phyloP scores from a whole-genome alignment of 1,139 yeast genomes.

The Tardiomyces blankii region DNA sequence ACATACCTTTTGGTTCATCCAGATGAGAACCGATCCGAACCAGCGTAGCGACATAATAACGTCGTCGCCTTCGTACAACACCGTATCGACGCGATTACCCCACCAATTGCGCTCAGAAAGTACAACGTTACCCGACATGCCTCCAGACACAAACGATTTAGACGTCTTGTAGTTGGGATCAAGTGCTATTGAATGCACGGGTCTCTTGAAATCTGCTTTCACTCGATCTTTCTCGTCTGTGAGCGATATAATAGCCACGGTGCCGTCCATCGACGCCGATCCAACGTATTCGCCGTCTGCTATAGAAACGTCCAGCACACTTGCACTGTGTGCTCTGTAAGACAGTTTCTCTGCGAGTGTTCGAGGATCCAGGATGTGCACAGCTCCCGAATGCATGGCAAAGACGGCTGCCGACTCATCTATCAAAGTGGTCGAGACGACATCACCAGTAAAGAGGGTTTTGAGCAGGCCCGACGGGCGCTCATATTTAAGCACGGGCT shows the following conservation, averaged over 20 bases:
- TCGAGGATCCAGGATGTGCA: constrained; percentile 55
- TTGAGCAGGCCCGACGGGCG: constrained; percentile 12
- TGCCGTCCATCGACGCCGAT: constrained; percentile 89
- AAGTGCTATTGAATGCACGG: constrained; percentile 76
- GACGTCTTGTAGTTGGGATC: constrained; percentile 55
- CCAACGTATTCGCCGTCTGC: constrained; percentile 69
- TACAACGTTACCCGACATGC: constrained; percentile 77
- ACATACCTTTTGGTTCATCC: constrained; percentile 57
- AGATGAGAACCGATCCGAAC: constrained; percentile 54
- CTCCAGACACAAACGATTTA: constrained; percentile 72
- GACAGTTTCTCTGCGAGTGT: too few relatives aligned
- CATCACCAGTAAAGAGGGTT: constrained; percentile 55
- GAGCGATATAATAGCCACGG: constrained; percentile 71
- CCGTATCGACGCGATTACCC: constrained; percentile 62
- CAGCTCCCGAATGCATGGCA: constrained; percentile 83
- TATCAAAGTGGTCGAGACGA: constrained; percentile 59
- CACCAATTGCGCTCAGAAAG: constrained; percentile 77
- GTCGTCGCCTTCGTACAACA: constrained; percentile 51
- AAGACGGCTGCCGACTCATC: constrained; percentile 53
- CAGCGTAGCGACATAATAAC: constrained; percentile 60
- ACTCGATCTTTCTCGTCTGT: constrained; percentile 50
- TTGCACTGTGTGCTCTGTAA: constrained; percentile 76
- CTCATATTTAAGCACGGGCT: constrained; percentile 11
- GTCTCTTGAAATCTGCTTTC: constrained; percentile 77
- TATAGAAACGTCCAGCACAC: constrained; percentile 43